phyloP scores from a whole-genome alignment of 805 yeast genomes.

The Saturnispora bothae region DNA sequence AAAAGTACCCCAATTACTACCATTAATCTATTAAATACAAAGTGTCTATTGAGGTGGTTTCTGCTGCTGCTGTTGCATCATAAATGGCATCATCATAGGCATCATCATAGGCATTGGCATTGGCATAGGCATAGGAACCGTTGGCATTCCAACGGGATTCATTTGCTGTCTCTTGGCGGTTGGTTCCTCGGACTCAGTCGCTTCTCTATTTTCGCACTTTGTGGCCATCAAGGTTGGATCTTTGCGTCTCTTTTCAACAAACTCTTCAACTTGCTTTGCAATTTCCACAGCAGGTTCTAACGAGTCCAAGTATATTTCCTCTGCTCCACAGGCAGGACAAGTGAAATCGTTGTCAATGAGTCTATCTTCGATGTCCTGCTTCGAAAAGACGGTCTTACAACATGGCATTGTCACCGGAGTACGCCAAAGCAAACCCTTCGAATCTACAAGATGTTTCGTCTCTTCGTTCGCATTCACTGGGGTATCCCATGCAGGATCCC shows the following conservation, averaged over 20 bases:
- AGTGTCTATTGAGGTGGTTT: neutral
- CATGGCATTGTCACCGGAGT: slow-evolving; percentile 81
- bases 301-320: slow-evolving; percentile 68
- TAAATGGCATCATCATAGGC: slow-evolving; percentile 26
- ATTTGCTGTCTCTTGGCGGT: slow-evolving; percentile 13
- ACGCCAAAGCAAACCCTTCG: slow-evolving; percentile 49
- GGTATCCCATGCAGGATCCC: slow-evolving; percentile 12
- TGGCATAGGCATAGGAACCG: slow-evolving; percentile 8
- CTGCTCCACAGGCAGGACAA: slow-evolving; percentile 77
- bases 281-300: slow-evolving; percentile 52
- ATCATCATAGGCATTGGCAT: slow-evolving; percentile 20
- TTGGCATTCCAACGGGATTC: slow-evolving; percentile 8
- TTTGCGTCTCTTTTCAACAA: slow-evolving; percentile 26
- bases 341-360: slow-evolving; percentile 76
- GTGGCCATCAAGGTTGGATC: neutral
- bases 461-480: slow-evolving; percentile 31
- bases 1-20: too few relatives aligned
- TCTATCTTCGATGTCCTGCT: slow-evolving; percentile 50
- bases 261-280: slow-evolving; percentile 43
- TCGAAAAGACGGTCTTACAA: slow-evolving; percentile 42
- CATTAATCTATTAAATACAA: too few relatives aligned
- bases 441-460: slow-evolving; percentile 54
- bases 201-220: slow-evolving; percentile 15
- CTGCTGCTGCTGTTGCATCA: slow-evolving; percentile 8
- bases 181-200: slow-evolving; percentile 9